phyloP scores from a whole-genome alignment of 805 yeast genomes.

The Sugiyamaella americana region DNA sequence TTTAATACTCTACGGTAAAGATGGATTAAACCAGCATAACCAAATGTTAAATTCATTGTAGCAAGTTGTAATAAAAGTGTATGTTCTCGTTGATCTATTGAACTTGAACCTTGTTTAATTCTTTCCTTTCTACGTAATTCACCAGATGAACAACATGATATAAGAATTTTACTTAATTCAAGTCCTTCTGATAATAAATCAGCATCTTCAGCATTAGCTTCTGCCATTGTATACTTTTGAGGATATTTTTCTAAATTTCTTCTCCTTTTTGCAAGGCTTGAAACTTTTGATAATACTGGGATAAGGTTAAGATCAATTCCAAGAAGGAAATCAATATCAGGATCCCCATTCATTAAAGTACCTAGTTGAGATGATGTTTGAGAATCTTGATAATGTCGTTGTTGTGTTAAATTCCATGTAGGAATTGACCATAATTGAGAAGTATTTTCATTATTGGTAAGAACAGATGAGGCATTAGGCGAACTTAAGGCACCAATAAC shows the following conservation, averaged over 20 bases:
- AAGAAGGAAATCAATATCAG: conserved; percentile 20
- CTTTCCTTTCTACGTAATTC: conserved; percentile 13
- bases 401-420: conserved; percentile 15
- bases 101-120: neutral
- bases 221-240: conserved; percentile 10
- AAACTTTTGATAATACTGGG: conserved; percentile 50
- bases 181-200: conserved; percentile 35
- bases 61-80: conserved; percentile 29
- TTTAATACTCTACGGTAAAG: conserved; percentile 50
- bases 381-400: neutral
- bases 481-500: conserved; percentile 58
- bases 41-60: conserved; percentile 47
- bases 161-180: conserved; percentile 34
- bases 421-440: conserved; percentile 30
- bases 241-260: conserved; percentile 19
- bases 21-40: conserved; percentile 49
- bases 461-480: conserved; percentile 24
- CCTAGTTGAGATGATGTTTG: neutral
- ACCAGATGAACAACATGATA: conserved; percentile 22
- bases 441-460: conserved; percentile 29
- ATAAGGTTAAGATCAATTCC: conserved; percentile 64
- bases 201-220: conserved; percentile 8
- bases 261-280: conserved; percentile 35
- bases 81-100: conserved; percentile 10
- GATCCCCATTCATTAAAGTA: conserved; percentile 7